Percentiles rank a stretch among this genome's conserved stretches.
phyloP scores from a whole-genome alignment of 495 filamentous ascomycete species.

The Massariosphaeria phaeospora region DNA sequence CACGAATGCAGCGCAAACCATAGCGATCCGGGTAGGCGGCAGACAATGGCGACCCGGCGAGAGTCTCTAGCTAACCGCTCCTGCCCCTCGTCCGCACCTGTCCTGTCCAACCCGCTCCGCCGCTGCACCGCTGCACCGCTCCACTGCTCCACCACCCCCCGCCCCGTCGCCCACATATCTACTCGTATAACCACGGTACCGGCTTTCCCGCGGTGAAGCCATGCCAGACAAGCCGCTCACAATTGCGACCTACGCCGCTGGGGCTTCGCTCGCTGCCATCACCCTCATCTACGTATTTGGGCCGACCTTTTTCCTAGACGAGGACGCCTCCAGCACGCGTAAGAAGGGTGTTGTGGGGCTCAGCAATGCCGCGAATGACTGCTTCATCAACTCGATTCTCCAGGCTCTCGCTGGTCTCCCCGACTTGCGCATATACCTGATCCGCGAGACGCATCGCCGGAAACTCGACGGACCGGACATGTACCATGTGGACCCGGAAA shows the following conservation, averaged over 20 bases:
- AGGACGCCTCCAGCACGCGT: conserved; percentile 56
- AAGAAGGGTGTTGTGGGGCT: conserved; percentile 90
- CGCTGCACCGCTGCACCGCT: not conserved
- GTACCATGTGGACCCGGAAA: conserved; percentile 56
- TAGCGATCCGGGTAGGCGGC: conserved; percentile 11
- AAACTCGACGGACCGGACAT: conserved; percentile 67
- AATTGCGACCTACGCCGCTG: conserved; percentile 88
- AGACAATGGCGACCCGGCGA: conserved; percentile 24
- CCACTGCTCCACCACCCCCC: not conserved
- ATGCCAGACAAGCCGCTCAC: conserved; percentile 88
- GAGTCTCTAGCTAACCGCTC: not conserved
- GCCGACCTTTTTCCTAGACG: conserved; percentile 89
- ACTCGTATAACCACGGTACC: conserved; percentile 9
- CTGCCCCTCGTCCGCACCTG: conserved; percentile 2
- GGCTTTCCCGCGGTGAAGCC: conserved; percentile 3
- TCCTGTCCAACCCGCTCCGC: not conserved
- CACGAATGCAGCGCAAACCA: conserved; percentile 14
- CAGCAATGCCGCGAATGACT: conserved; percentile 90
- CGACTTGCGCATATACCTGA: conserved; percentile 84
- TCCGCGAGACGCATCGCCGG: conserved; percentile 78
- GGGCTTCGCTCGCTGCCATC: conserved; percentile 91
- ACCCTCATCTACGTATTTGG: conserved; percentile 95
- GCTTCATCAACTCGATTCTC: conserved; percentile 97
- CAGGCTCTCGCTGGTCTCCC: conserved; percentile 94
- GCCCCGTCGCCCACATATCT: not conserved